Percentiles rank a stretch among this genome's conserved stretches.
Conservation (phyloP, 441 rosid species). For the Erysimum pusillum region DNA sequence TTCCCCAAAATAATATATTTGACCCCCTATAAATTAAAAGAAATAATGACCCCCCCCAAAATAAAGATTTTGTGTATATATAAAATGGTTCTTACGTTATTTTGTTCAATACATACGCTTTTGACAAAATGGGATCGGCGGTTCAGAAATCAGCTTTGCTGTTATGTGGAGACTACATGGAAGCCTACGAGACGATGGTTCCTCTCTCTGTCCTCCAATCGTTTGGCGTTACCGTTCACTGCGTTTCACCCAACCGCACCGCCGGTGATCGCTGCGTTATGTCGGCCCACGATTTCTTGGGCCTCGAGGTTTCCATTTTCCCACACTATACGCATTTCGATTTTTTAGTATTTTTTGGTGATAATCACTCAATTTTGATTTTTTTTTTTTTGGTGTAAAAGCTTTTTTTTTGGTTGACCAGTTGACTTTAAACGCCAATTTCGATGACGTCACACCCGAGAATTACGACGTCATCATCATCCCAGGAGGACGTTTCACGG, state of each 20-base stretch:
- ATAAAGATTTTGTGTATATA: not conserved
- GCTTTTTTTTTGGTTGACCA: constrained; percentile 61
- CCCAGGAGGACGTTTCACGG: constrained; percentile 62
- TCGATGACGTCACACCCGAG: constrained; percentile 48
- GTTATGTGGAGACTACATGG: constrained; percentile 63
- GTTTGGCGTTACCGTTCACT: constrained; percentile 56
- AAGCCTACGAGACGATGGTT: constrained; percentile 54
- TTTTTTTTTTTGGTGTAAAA: constrained; percentile 17
- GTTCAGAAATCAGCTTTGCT: constrained; percentile 52
- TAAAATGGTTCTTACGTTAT: not conserved
- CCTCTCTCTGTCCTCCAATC: constrained; percentile 56
- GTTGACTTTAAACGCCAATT: constrained; percentile 54
- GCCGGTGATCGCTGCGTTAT: constrained; percentile 57
- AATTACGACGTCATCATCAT: constrained; percentile 55
- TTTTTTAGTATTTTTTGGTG: not conserved
- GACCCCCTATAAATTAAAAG: too few relatives aligned
- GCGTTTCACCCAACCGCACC: constrained; percentile 54
- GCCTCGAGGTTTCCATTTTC: constrained; percentile 50
- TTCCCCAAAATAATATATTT: too few relatives aligned
- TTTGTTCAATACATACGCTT: not conserved
- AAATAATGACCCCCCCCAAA: too few relatives aligned
- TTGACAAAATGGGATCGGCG: constrained; percentile 41
- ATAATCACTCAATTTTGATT: not conserved
- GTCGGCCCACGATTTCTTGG: constrained; percentile 55
- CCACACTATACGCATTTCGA: not conserved